Base-by-base conservation (phyloP, 257 asterid species). In the Phtheirospermum japonicum region DNA sequence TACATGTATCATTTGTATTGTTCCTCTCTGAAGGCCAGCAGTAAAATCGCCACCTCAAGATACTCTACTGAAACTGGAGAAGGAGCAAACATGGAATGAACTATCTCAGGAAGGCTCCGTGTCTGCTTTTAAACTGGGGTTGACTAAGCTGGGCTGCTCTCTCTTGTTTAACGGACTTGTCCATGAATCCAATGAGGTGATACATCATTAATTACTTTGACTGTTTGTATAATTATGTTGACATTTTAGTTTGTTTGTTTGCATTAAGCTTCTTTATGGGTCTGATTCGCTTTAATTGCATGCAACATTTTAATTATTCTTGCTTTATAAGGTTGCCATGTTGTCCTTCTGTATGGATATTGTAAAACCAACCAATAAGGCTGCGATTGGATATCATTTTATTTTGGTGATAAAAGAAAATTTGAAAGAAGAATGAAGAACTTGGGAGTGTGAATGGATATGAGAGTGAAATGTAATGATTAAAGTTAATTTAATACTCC, bases 101-200 rank as follows among this genome's bases (percentile, higher is more conserved):
- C 77, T 76, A 57, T 75, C 97, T 26, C 85, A 23, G 63, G 95
- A 87, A 65, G 85, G 89, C 83, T 76, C 99, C 75, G 23, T 80
- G 79, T 85, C 84, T 82, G 99, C 84, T 59, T 80, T 72, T 65
- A 89, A 89, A 83, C 82, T 89, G 62, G 99, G 99, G 48, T 73
- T 93, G 80, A 67, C 93, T 32, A 89, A 85, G 81, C 79, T 82
- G 60, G 82, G 77, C 66, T 85, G 97, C 67, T 76, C 89, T 73
- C 95, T 93, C 72, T 77, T 89, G 79, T 83, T 93, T 87, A 93
- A 93, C 56, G 99, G 99, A 75, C 97, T 89, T 73, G 95, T 93
- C 82, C 69, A 78, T 79, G 95, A 93, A 46, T 73, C 95, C 39
- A 89, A 57, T 70, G 97, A 93, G 97, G 99, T 92, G 95, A 97